Base-by-base conservation (phyloP, 768 basidiomycete species). In the Auricularia sp. region DNA sequence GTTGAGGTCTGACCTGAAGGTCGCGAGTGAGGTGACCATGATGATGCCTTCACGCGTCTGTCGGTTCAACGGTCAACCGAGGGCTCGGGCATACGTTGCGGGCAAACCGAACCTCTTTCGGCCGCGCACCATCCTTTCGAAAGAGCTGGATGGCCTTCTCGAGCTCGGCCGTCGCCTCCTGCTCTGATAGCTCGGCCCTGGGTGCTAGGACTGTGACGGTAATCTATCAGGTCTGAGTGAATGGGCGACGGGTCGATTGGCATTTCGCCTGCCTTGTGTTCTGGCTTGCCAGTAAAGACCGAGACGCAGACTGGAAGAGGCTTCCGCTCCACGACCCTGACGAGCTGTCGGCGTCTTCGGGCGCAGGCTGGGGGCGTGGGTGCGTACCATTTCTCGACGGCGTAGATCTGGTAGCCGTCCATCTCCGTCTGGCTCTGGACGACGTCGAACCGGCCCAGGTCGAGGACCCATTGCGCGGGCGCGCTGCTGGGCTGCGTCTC, bases 1-100 rank as follows among this genome's bases (percentile, higher is more conserved):
- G 64, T 89, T 89, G 73, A 85, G 90, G 78, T 93, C 91, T 1
- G 90, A 92, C 64, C 89, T 89, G 72, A 94, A 94, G 77, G 90
- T 87, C 54, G 90, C 89, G 34, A 94, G 83, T 11, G 90, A 92
- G 34, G 92, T 94, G 64, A 85, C 83, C 83, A 93, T 85, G 70
- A 94, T 79, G 33, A 81, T 75, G 61, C 92, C 92, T 63, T 85
- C 76, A 14, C 81, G 79, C 10, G 85, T 90, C 82, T 88, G 37
- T 42, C 11, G 42, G 35, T 44, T 35, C 44, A 51, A 47, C 63
- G 51, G 45, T n/a, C 39, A 36, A 44, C 37, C 61, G 34, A 34
- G 34, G 59, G 29, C 16, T 63, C 69, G 29, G 14, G 61, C 69
- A 68, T 42, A 47, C 61, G 58, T 62, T 54, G 18, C 33, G 6